Evolutionary conservation across 495 filamentous ascomycete genomes (phyloP), one percentile per base, ranked within the genome.

Genomic region (Rhizodiscina lignyota): DNA sequence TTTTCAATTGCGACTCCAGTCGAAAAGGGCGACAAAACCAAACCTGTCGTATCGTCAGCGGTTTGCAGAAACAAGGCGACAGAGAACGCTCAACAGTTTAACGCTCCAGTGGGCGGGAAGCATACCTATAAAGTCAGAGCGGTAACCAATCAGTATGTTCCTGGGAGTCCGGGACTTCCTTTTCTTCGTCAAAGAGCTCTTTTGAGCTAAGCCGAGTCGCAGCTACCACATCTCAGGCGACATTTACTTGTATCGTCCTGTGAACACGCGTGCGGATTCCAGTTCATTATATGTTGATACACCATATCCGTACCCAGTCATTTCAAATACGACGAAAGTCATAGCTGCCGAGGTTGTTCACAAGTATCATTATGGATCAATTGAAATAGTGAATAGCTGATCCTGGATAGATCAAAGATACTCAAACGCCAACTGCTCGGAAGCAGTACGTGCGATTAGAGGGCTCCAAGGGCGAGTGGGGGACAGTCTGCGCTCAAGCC

Each of bases 401-500:
- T 36, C 22, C 5, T 36, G 18, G 4, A 27, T 27, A 23, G 19
- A n/a, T 16, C 16, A 10, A 36, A 36, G 12, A 10, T 16, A 36
- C 21, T 18, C 6, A 27, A 4, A 13, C 20, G 10, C 26, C 20
- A 16, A 36, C 16, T 19, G 3, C 20, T 27, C 34, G 16, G 12
- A 27, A 16, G 24, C 34, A 16, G 24, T 36, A 22, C 22, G 22
- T 36, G 34, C 12, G 5, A 23, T 36, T 36, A 23, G 21, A 18
- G 19, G 18, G 24, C 20, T 16, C 34, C 18, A 21, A 36, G 16
- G 34, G 34, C 20, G 20, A 36, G 24, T 22, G 19, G 34, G 26
- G 10, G 19, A 6, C 19, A 5, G 34, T 27, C 19, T 36, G 18
- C 10, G 34, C 34, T 21, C 21, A 27, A 5, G 18, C 26, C 34